Conservation (phyloP, 2,329 filamentous ascomycete species). For the Tolypocladium endophyticum region DNA sequence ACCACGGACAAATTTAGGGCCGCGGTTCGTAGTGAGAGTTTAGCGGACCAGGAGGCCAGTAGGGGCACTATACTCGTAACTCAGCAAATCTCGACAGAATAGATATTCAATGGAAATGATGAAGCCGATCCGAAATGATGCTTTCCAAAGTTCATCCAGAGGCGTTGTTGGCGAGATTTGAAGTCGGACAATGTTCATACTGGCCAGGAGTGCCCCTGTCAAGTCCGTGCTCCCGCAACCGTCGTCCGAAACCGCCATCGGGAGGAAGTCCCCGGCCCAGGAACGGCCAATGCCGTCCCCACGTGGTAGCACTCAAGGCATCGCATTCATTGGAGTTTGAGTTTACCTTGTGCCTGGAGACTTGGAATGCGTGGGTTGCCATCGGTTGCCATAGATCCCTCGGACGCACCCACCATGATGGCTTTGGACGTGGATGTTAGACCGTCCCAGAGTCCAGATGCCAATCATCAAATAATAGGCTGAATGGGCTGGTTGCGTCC, state of each 20-base stretch:
- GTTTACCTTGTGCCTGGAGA: background rate
- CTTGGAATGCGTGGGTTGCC: background rate
- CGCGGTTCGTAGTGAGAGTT: background rate
- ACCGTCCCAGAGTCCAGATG: background rate
- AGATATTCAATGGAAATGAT: background rate
- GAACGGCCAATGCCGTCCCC: conserved; percentile 2
- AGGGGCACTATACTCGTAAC: background rate
- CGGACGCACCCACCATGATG: background rate
- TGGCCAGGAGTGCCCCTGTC: background rate
- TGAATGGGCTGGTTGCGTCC: background rate
- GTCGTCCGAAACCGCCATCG: background rate
- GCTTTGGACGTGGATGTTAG: background rate
- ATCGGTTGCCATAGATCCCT: background rate
- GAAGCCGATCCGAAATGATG: background rate
- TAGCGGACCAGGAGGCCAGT: background rate
- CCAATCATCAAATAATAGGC: background rate
- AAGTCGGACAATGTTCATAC: background rate
- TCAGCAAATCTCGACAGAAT: background rate
- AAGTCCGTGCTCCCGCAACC: background rate
- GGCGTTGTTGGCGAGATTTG: background rate
- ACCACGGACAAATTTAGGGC: background rate
- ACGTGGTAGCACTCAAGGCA: background rate
- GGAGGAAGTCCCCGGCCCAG: background rate
- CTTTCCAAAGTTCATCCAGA: background rate
- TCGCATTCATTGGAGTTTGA: background rate